These are phyloP conservation scores for Tetraselmis striata DNA, from an alignment of 139 green algal species.

Conservation along the genomic window DNA sequence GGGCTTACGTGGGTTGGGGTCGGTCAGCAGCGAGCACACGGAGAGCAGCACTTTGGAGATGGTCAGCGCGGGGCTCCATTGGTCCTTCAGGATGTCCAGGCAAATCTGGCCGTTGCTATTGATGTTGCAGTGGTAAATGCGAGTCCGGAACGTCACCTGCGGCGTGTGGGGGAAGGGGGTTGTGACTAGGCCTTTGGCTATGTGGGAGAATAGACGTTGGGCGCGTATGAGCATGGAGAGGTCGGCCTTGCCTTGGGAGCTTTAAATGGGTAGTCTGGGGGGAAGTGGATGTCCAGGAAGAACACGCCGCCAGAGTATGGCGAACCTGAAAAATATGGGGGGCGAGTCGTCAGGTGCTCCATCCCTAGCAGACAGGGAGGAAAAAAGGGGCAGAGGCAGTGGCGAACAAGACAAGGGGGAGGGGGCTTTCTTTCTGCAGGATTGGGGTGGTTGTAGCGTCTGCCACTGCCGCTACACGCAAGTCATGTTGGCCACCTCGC, in stretches of 20 bases:
- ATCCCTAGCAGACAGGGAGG: background rate
- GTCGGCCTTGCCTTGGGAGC: slow-evolving; percentile 91
- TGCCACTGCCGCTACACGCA: too few relatives aligned
- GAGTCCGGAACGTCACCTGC: slow-evolving; percentile 73
- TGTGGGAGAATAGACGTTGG: too few relatives aligned
- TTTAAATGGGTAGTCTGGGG: slow-evolving; percentile 93
- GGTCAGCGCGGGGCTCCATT: slow-evolving; percentile 87
- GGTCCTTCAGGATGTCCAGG: slow-evolving; percentile 86
- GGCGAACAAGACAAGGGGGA: too few relatives aligned
- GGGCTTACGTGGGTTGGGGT: slow-evolving; percentile 83
- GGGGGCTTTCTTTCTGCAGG: too few relatives aligned
- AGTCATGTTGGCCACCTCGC: too few relatives aligned
- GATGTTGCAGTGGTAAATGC: slow-evolving; percentile 95
- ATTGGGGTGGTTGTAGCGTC: too few relatives aligned
- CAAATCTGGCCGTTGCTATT: slow-evolving; percentile 81
- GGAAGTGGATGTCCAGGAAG: slow-evolving; percentile 94
- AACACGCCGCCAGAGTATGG: slow-evolving; percentile 87
- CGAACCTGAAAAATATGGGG: slow-evolving; percentile 45
- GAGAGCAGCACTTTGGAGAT: slow-evolving; percentile 83
- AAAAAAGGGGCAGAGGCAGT: too few relatives aligned
- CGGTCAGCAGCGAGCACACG: slow-evolving; percentile 88
- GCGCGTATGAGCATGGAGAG: too few relatives aligned
- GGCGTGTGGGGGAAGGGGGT: too few relatives aligned
- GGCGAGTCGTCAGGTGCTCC: background rate
- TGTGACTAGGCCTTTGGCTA: too few relatives aligned